phyloP scores from a whole-genome alignment of 441 rosid species.

The Pelargonium cotyledonis region DNA sequence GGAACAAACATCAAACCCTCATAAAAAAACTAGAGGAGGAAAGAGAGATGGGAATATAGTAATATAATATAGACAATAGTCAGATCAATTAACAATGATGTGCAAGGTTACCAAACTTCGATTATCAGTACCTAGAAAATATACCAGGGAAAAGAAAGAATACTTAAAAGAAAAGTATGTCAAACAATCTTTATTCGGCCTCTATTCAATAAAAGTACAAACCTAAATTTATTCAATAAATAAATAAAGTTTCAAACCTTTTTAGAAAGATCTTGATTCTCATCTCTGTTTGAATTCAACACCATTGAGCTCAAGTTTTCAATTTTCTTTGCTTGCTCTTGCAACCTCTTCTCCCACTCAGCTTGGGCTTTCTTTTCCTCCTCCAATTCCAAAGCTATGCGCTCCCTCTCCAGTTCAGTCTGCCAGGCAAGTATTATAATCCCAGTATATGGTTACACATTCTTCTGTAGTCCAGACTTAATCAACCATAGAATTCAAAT shows the following conservation, averaged over 20 bases:
- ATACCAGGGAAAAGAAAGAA: too few relatives aligned
- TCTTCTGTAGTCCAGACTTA: conserved; percentile 10
- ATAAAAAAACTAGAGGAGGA: conserved; percentile 17
- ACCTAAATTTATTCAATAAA: conserved; percentile 33
- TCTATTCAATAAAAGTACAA: conserved; percentile 10
- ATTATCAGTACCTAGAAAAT: not conserved
- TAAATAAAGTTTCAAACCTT: conserved; percentile 42
- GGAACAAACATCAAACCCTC: conserved; percentile 17
- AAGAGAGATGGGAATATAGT: not conserved
- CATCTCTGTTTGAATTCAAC: conserved; percentile 69
- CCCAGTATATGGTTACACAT: conserved; percentile 14
- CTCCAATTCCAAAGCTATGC: conserved; percentile 83
- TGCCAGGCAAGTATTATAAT: conserved; percentile 26
- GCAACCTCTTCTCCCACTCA: conserved; percentile 80
- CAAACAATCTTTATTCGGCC: not conserved
- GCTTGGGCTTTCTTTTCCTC: conserved; percentile 96
- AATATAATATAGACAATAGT: conserved; percentile 2
- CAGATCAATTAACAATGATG: not conserved
- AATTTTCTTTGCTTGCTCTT: conserved; percentile 89
- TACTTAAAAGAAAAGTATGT: too few relatives aligned
- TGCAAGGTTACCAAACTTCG: not conserved
- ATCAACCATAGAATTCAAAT: conserved; percentile 19
- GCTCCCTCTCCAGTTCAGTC: conserved; percentile 95
- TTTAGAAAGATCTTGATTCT: conserved; percentile 48
- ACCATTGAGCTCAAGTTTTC: conserved; percentile 90